A percentile compares a stretch with the other conserved stretches of the same genome.
phyloP scores from a whole-genome alignment of 1,139 yeast species.

The Hansenula lynferdii region DNA sequence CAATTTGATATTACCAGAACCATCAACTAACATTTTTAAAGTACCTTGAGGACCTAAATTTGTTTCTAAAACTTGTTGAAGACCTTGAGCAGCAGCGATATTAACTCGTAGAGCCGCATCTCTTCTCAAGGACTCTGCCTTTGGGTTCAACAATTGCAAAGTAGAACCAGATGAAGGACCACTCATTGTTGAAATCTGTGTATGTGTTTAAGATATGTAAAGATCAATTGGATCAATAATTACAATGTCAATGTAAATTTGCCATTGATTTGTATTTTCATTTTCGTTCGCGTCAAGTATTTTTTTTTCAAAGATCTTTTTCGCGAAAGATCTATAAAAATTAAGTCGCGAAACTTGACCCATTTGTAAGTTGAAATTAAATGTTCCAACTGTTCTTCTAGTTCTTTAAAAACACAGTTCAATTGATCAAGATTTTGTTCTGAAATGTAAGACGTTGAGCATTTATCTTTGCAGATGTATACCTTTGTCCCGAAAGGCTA shows the following conservation, averaged over 20 bases:
- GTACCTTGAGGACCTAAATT: conserved; percentile 98
- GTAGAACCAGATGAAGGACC: conserved; percentile 34
- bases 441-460: too few relatives aligned
- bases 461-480: too few relatives aligned
- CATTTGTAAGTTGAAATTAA: too few relatives aligned
- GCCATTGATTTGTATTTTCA: neutral
- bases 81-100: conserved; percentile 94
- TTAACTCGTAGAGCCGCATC: conserved; percentile 94
- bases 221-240: too few relatives aligned
- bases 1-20: conserved; percentile 90
- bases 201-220: neutral
- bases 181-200: neutral
- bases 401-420: too few relatives aligned
- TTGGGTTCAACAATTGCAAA: conserved; percentile 89
- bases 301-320: neutral
- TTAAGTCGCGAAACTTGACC: too few relatives aligned
- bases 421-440: too few relatives aligned
- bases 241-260: too few relatives aligned
- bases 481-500: too few relatives aligned
- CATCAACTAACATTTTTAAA: conserved; percentile 92
- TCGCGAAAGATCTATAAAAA: too few relatives aligned
- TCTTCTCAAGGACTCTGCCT: conserved; percentile 93
- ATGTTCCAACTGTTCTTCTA: too few relatives aligned
- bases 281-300: neutral
- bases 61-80: conserved; percentile 86